Conservation (phyloP, 805 yeast species). For the Trichomonascus vanleenenianus region DNA sequence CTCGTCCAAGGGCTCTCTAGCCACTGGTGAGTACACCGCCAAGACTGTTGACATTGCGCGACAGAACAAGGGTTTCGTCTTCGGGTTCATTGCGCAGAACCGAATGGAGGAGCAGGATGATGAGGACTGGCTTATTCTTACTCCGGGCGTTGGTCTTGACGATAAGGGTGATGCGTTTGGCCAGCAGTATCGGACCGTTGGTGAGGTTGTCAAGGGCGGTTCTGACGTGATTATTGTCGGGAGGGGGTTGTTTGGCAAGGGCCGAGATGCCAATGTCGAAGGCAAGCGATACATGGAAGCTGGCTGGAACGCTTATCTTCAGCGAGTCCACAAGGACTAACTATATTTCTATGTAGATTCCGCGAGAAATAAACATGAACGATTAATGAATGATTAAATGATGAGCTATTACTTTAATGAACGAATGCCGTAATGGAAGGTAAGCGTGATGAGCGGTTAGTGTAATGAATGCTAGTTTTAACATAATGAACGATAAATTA, state of each 20-base stretch:
- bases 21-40: constrained; percentile 82
- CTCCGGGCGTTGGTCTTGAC: constrained; percentile 98
- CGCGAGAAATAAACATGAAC: no score
- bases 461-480: no score
- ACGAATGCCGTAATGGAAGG: no score
- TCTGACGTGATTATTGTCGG: constrained; percentile 97
- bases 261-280: constrained; percentile 82
- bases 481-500: no score
- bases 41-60: constrained; percentile 88
- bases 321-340: constrained; percentile 4
- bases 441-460: no score
- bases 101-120: constrained; percentile 74
- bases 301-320: constrained; percentile 83
- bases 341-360: no score
- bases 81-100: constrained; percentile 93
- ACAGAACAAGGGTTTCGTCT: constrained; percentile 77
- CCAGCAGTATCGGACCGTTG: constrained; percentile 92
- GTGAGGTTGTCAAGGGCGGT: constrained; percentile 76
- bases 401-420: no score
- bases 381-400: no score
- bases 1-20: constrained; percentile 88
- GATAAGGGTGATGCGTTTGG: constrained; percentile 95
- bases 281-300: constrained; percentile 85
- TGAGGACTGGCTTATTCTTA: constrained; percentile 93
- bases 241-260: constrained; percentile 90